phyloP scores from a whole-genome alignment of 768 basidiomycete species.

The Multifurca ochricompacta region DNA sequence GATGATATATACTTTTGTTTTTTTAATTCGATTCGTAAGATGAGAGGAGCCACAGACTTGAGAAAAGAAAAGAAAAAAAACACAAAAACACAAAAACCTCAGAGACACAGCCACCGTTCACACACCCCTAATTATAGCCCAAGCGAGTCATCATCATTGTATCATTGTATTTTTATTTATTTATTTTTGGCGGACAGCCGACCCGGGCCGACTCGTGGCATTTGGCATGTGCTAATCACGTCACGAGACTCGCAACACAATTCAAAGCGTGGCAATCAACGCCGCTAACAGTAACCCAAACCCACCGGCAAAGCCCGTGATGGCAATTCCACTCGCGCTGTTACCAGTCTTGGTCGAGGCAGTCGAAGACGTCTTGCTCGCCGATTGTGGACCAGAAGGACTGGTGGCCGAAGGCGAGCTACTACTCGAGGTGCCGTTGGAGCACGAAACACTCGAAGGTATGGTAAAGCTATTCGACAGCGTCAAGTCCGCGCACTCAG shows the following conservation, averaged over 20 bases:
- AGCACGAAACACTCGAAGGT: conserved; percentile 36
- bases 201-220: background rate
- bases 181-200: background rate
- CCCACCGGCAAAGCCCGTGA: background rate
- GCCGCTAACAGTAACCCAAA: background rate
- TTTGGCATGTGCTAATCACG: background rate
- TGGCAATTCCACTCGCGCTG: background rate
- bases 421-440: conserved; percentile 25
- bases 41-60: too few relatives aligned
- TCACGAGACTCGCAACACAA: background rate
- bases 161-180: too few relatives aligned
- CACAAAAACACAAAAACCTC: background rate
- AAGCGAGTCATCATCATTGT: too few relatives aligned
- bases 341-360: background rate
- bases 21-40: too few relatives aligned
- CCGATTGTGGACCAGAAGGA: background rate
- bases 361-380: background rate
- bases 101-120: background rate
- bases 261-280: background rate
- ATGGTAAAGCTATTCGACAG: conserved; percentile 47
- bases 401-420: background rate
- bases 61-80: background rate
- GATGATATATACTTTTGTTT: too few relatives aligned
- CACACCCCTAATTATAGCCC: too few relatives aligned
- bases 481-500: conserved; percentile 73